Evolutionary conservation across 208 protist genomes (phyloP).

Genomic region (Perkinsela sp.): DNA sequence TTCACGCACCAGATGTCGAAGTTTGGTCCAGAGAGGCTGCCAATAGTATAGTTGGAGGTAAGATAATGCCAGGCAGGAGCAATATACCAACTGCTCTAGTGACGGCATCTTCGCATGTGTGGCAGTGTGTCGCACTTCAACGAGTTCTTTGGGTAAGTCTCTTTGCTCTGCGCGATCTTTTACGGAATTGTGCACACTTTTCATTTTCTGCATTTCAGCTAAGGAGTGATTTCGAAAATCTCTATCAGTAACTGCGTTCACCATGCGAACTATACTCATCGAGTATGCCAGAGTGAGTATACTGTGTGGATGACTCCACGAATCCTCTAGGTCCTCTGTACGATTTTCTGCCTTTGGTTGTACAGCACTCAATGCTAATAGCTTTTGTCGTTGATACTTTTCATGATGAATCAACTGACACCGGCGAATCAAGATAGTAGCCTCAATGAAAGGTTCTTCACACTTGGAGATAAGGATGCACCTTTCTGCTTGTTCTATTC

Average conservation of each 20-base stretch:
- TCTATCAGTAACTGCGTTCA: background rate
- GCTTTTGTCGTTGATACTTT: background rate
- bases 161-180: background rate
- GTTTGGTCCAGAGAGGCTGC: background rate
- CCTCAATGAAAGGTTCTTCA: background rate
- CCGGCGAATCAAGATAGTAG: background rate
- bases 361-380: background rate
- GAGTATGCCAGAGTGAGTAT: background rate
- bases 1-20: too few species aligned
- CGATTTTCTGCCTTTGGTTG: too few species aligned
- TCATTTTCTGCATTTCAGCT: background rate
- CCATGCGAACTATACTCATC: background rate
- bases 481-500: background rate
- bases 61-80: background rate
- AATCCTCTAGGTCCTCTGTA: too few species aligned
- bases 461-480: background rate
- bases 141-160: background rate
- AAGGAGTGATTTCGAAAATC: background rate
- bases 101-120: background rate
- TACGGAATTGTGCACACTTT: background rate
- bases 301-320: background rate
- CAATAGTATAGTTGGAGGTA: background rate
- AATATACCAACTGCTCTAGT: background rate
- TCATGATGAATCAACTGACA: background rate
- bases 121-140: background rate